Evolutionary conservation across 2,329 filamentous ascomycete genomes (phyloP), one percentile per base, ranked within the genome.

Genomic region (Rosellinia necatrix): DNA sequence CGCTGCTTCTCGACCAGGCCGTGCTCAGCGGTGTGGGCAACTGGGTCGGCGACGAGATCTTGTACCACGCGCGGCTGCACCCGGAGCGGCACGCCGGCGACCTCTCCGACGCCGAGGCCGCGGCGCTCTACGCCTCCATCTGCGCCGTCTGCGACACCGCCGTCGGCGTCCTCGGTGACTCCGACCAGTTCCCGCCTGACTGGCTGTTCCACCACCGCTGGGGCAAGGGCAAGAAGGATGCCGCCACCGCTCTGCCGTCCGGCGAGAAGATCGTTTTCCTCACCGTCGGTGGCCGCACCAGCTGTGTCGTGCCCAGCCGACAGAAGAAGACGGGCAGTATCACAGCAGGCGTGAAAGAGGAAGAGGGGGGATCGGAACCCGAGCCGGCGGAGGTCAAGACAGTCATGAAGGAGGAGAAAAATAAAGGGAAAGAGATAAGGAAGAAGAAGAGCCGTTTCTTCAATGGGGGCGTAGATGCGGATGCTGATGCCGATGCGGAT

Each of bases 11-110:
- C 3, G 91, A 97, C 69, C 94, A 99, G 73, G 81, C 85, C 15
- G 89, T 89, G 70, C 89, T 97, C 59, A 94, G 90, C 67, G 94
- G 94, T 6, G 90, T 99, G 60, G 94, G 94, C 0, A 97, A 97
- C 70, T 99, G 93, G 93, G 93, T 99, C 50, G 92, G 88, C 1
- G 94, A 99, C 69, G 94, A 99, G 72, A 87, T 96, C 6, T 78
- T 99, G 48, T 99, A 92, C 68, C 88, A 97, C 64, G 89, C 94
- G 4, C 86, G 83, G 46, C 81, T 97, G 13, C 93, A 99, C 64
- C 94, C 94, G 0, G 93, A 97, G 71, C 91, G 96, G 70, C 96
- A 96, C 74, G 91, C 88, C 73, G 87, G 97, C 67, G 89, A 90
- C 0, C 89, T 97, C 63, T 80, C 72, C 59, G 84, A 90, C 27